phyloP scores from a whole-genome alignment of 148 eudicot genomes.

The Spergularia bocconei region DNA sequence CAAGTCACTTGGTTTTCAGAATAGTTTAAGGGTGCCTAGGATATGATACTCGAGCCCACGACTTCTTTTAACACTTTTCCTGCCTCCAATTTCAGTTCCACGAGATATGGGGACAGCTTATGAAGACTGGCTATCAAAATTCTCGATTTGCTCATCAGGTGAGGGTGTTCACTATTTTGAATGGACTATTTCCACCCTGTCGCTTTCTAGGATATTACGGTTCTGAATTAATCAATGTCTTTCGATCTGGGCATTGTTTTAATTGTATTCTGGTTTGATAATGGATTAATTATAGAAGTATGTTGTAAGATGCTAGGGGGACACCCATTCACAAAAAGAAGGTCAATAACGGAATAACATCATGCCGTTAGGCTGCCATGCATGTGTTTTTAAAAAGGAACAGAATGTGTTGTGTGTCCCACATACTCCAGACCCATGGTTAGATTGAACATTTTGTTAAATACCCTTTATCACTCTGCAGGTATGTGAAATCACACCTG shows the following conservation, averaged over 20 bases:
- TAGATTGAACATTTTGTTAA: not conserved
- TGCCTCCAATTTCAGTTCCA: slow-evolving; percentile 57
- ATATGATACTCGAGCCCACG: not conserved
- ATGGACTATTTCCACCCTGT: not conserved
- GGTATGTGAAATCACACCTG: no score
- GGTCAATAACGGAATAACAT: not conserved
- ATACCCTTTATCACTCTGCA: no score
- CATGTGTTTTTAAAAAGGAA: not conserved
- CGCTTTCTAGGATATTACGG: not conserved
- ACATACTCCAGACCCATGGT: not conserved
- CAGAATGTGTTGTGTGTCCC: not conserved
- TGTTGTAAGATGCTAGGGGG: not conserved
- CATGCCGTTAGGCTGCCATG: no score
- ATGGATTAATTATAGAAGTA: no score
- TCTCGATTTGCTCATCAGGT: slow-evolving; percentile 99
- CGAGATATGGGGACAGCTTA: slow-evolving; percentile 92
- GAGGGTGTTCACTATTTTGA: slow-evolving; percentile 10
- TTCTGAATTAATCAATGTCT: slow-evolving; percentile 2
- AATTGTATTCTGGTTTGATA: not conserved
- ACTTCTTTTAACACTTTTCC: slow-evolving; percentile 5
- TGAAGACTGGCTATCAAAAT: slow-evolving; percentile 97
- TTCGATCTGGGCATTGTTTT: not conserved
- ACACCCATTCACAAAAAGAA: not conserved
- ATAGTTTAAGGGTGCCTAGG: not conserved
- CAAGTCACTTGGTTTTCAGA: not conserved